phyloP scores from a whole-genome alignment of 805 yeast species.

The Starmerella vaccinii region DNA sequence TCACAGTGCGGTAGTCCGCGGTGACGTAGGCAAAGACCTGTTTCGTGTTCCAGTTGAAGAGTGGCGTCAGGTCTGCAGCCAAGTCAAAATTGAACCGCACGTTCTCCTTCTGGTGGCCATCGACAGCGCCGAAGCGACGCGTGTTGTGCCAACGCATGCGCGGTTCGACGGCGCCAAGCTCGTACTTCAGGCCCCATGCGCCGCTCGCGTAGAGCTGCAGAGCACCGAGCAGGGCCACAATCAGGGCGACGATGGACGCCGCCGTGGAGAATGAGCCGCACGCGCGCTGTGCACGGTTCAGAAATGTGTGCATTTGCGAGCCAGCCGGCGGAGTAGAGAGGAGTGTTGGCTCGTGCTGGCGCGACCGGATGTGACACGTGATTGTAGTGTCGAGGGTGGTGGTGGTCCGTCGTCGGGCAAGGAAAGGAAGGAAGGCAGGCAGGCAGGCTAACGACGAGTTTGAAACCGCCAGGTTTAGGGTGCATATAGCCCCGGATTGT shows the following conservation, averaged over 20 bases:
- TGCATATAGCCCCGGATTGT: not conserved
- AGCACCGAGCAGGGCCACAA: slow-evolving; percentile 26
- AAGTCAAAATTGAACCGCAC: slow-evolving; percentile 62
- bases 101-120: slow-evolving; percentile 66
- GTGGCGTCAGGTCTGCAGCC: slow-evolving; percentile 56
- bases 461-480: not conserved
- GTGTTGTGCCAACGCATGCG: slow-evolving; percentile 23
- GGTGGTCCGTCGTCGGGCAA: no score
- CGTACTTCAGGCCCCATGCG: slow-evolving; percentile 23
- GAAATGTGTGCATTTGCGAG: slow-evolving; percentile 29
- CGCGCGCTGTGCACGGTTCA: slow-evolving; percentile 30
- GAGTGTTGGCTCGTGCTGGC: not conserved
- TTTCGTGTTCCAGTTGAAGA: slow-evolving; percentile 95
- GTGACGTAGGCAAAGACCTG: slow-evolving; percentile 88
- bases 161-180: slow-evolving; percentile 18
- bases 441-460: no score
- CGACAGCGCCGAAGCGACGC: slow-evolving; percentile 56
- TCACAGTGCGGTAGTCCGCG: slow-evolving; percentile 60
- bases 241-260: slow-evolving; percentile 25
- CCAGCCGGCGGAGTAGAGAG: not conserved
- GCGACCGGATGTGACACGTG: not conserved
- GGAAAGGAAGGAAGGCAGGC: no score
- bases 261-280: slow-evolving; percentile 30
- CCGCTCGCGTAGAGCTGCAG: slow-evolving; percentile 26
- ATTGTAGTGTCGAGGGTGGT: no score